A percentile compares a stretch with the other conserved stretches of the same genome.
Conservation (phyloP, 2,329 filamentous ascomycete species). For the Scolecobasidium constrictum region DNA sequence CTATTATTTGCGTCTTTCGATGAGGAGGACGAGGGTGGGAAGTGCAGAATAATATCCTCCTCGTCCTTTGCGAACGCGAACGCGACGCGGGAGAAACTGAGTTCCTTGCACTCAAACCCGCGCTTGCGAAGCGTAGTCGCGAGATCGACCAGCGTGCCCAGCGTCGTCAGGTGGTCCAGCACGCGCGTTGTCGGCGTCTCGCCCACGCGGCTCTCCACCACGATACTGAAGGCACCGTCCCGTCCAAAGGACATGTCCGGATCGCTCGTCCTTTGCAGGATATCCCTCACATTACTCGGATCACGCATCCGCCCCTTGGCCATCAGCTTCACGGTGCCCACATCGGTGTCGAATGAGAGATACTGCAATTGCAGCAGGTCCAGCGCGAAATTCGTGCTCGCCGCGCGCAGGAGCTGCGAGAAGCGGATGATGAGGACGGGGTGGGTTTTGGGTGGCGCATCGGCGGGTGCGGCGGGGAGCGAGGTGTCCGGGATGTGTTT, state of each 20-base stretch:
- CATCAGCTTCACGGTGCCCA: slow-evolving; percentile 4
- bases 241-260: slow-evolving; percentile 52
- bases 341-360: slow-evolving; percentile 3
- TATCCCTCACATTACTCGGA: slow-evolving; percentile 25
- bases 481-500: no score
- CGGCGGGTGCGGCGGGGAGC: background rate
- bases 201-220: slow-evolving; percentile 48
- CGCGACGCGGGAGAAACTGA: slow-evolving; percentile 51
- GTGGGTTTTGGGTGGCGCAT: background rate
- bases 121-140: slow-evolving; percentile 53
- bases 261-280: slow-evolving; percentile 36
- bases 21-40: slow-evolving; percentile 35
- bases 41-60: slow-evolving; percentile 47
- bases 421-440: slow-evolving; percentile 3
- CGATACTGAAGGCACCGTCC: slow-evolving; percentile 52
- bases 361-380: slow-evolving; percentile 7
- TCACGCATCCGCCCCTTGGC: slow-evolving; percentile 27
- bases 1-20: slow-evolving; percentile 2
- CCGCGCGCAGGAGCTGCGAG: slow-evolving; percentile 2
- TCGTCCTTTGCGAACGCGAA: slow-evolving; percentile 56
- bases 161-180: slow-evolving; percentile 48
- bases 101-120: slow-evolving; percentile 45
- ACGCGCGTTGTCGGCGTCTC: slow-evolving; percentile 49
- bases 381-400: background rate
- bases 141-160: slow-evolving; percentile 62